phyloP scores from a whole-genome alignment of 306 rosid genomes.

The Luffa aegyptiaca region DNA sequence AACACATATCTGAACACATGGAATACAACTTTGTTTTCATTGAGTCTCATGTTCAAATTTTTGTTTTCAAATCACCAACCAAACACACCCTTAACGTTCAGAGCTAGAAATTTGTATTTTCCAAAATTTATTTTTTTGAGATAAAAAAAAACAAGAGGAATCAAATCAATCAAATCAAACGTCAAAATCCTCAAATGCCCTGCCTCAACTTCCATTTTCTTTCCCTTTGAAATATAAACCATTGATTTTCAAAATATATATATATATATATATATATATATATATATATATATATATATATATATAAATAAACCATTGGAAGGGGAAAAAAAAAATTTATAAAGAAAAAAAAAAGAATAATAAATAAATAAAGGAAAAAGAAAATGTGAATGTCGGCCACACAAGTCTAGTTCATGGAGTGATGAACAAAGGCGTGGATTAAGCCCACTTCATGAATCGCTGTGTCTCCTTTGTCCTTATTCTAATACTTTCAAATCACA shows the following conservation, averaged over 20 bases:
- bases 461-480: neutral
- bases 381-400: constrained; percentile 3
- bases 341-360: neutral
- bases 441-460: neutral
- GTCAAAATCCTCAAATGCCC: neutral
- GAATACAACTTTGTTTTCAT: no score
- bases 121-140: no score
- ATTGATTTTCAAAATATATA: neutral
- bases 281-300: no score
- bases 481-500: neutral
- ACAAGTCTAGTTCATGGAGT: neutral
- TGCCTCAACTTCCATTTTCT: neutral
- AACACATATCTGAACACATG: no score
- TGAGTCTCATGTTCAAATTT: no score
- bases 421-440: neutral
- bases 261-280: no score
- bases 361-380: neutral
- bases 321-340: no score
- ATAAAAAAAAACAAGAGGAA: neutral
- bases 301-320: neutral
- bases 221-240: neutral
- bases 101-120: no score
- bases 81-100: no score
- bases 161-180: neutral
- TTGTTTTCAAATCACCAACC: no score